phyloP scores from a whole-genome alignment of 2,329 filamentous ascomycete species.

The Talaromyces islandicus region DNA sequence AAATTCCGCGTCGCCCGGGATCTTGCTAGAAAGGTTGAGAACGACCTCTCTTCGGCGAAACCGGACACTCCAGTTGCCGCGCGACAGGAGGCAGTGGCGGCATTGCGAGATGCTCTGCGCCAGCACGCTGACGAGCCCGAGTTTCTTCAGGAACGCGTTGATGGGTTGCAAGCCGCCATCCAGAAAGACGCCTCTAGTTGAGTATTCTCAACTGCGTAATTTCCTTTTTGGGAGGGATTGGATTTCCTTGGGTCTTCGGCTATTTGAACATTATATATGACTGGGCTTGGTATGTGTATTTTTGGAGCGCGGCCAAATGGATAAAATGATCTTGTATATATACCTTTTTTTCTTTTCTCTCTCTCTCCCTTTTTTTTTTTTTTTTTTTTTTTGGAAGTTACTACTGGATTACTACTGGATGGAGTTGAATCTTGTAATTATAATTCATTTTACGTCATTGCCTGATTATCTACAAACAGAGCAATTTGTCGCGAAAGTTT shows the following conservation, averaged over 20 bases:
- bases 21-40: slow-evolving; percentile 13
- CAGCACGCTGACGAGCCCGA: slow-evolving; percentile 12
- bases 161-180: slow-evolving; percentile 10
- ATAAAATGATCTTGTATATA: not conserved
- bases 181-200: not conserved
- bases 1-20: slow-evolving; percentile 11
- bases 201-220: not conserved
- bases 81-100: slow-evolving; percentile 10
- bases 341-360: no score
- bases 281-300: not conserved
- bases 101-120: slow-evolving; percentile 11
- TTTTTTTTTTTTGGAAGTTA: no score
- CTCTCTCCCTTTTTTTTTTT: no score
- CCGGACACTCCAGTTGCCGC: slow-evolving; percentile 1
- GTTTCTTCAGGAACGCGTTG: slow-evolving; percentile 11
- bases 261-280: not conserved
- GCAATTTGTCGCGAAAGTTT: not conserved
- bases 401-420: not conserved
- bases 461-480: not conserved
- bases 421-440: not conserved
- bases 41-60: slow-evolving; percentile 14
- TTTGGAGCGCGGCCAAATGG: not conserved
- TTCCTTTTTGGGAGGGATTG: not conserved
- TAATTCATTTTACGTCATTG: not conserved
- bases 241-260: not conserved